Percentiles rank a stretch among this genome's conserved stretches.
Conservation (phyloP, 257 asterid species). For the Nicotiana obtusifolia region DNA sequence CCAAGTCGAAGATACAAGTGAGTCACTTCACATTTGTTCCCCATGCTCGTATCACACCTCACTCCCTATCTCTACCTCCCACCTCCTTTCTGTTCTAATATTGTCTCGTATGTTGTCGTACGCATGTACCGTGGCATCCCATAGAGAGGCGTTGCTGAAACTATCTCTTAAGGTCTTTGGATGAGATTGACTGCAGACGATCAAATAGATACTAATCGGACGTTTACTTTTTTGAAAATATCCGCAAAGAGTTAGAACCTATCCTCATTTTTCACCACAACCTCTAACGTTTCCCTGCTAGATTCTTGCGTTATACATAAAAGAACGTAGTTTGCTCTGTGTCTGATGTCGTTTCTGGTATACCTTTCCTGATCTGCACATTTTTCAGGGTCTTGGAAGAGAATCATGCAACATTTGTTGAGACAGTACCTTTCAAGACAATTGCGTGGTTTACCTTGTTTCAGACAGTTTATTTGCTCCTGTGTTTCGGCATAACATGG, state of each 20-base stretch:
- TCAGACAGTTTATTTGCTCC: slow-evolving; percentile 74
- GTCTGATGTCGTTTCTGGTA: not conserved
- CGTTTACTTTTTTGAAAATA: not conserved
- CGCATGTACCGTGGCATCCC: not conserved
- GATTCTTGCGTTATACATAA: not conserved
- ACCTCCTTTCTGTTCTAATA: not conserved
- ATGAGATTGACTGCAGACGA: not conserved
- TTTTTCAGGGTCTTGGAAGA: slow-evolving; percentile 68
- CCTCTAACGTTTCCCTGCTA: not conserved
- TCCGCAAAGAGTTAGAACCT: not conserved
- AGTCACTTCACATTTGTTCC: not conserved
- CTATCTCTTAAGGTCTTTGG: not conserved
- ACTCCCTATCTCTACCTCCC: not conserved
- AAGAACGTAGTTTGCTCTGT: not conserved
- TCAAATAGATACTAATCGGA: not conserved
- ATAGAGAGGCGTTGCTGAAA: not conserved
- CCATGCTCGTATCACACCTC: not conserved
- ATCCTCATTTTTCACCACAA: not conserved
- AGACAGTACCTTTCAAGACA: slow-evolving; percentile 88
- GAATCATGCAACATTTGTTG: slow-evolving; percentile 75
- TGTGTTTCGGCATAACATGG: slow-evolving; percentile 95
- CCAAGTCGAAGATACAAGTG: slow-evolving; percentile 93
- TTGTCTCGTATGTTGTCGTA: not conserved
- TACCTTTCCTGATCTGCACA: slow-evolving; percentile 8
- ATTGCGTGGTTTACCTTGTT: slow-evolving; percentile 84